Percentiles rank a stretch among this genome's conserved stretches.
Conservation (phyloP, 306 rosid species). For the Benincasa hispida region DNA sequence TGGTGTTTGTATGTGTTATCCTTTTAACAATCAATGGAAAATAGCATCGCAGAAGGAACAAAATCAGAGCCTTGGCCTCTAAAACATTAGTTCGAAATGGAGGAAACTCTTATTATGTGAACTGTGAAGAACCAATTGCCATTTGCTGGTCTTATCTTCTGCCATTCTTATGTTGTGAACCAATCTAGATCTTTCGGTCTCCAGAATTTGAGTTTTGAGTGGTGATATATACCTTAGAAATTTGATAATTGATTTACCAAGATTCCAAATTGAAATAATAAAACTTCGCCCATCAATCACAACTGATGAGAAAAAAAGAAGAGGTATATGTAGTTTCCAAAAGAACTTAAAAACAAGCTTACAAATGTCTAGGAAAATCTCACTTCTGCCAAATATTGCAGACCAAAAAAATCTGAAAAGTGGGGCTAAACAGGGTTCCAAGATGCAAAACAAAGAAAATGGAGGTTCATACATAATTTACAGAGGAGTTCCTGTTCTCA, state of each 20-base stretch:
- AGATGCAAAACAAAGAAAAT: conserved; percentile 7
- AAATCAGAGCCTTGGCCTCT: background rate
- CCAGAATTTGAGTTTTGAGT: background rate
- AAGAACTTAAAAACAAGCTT: background rate
- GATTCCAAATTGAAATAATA: background rate
- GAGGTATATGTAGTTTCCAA: background rate
- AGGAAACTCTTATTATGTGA: background rate
- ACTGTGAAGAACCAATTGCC: background rate
- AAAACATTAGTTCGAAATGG: background rate
- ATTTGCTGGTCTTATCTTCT: background rate
- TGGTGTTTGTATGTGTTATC: background rate
- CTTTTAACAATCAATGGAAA: background rate
- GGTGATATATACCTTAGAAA: background rate
- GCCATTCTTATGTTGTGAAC: background rate
- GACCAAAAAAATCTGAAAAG: background rate
- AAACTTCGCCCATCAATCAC: background rate
- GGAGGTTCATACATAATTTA: conserved; percentile 19
- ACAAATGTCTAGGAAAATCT: conserved; percentile 1
- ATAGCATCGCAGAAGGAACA: background rate
- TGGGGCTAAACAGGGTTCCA: background rate
- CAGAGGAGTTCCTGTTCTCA: conserved; percentile 18
- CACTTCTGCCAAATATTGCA: background rate
- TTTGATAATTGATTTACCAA: background rate
- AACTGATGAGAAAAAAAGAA: background rate
- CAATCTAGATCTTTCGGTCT: background rate